These are phyloP conservation scores for Camelina sativa DNA, from an alignment of 345 rosid genomes.

Conservation along the genomic window DNA sequence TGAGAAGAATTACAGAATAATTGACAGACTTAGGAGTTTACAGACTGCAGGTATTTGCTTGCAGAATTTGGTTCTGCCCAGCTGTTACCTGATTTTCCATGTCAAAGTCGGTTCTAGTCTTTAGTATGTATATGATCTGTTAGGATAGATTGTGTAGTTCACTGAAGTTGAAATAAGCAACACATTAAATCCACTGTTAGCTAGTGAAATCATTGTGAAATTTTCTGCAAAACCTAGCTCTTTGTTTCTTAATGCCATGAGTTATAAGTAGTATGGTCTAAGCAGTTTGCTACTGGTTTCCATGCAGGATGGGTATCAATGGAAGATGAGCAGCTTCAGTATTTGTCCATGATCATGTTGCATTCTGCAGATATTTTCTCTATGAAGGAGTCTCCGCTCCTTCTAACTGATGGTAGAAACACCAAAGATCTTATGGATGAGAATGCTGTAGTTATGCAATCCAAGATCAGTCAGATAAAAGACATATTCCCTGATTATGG, in stretches of 20 bases:
- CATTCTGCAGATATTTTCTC: constrained; percentile 42
- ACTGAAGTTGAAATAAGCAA: constrained; percentile 5
- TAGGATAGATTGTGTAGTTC: constrained; percentile 5
- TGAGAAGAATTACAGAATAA: constrained; percentile 63
- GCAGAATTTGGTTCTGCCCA: constrained; percentile 8
- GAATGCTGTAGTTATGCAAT: constrained; percentile 70
- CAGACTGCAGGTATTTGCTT: constrained; percentile 61
- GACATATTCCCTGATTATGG: constrained; percentile 94
- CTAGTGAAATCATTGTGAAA: constrained; percentile 12
- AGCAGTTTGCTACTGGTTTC: constrained; percentile 28
- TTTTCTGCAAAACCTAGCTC: not conserved
- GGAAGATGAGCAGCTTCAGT: constrained; percentile 83
- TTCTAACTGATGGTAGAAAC: constrained; percentile 43
- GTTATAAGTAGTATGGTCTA: not conserved
- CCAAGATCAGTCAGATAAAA: constrained; percentile 87
- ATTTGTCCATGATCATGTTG: constrained; percentile 69
- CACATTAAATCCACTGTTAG: constrained; percentile 14
- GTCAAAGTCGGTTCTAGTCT: constrained; percentile 5
- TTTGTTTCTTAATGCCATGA: constrained; percentile 18
- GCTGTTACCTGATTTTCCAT: constrained; percentile 23
- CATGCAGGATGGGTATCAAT: constrained; percentile 79
- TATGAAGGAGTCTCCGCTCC: constrained; percentile 44
- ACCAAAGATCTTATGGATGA: constrained; percentile 60
- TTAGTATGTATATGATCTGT: constrained; percentile 6
- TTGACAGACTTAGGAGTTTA: constrained; percentile 64